A percentile compares a stretch with the other conserved stretches of the same genome.
Evolutionary conservation across 495 filamentous ascomycete genomes (phyloP).

Genomic region (Neurospora hispaniola): DNA sequence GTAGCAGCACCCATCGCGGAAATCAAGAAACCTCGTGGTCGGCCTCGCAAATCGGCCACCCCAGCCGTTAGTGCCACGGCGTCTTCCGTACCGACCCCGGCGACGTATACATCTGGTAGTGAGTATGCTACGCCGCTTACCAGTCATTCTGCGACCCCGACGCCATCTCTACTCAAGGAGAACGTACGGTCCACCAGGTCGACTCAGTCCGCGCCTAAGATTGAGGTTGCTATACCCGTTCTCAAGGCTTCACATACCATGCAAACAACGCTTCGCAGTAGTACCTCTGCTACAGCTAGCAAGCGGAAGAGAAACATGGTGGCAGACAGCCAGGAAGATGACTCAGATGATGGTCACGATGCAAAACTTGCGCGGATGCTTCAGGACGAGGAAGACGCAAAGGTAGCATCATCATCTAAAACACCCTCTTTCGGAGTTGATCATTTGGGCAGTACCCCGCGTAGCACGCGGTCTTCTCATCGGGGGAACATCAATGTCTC

Average conservation of each 20-base stretch:
- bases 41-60: conserved; percentile 4
- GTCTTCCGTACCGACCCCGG: conserved; percentile 29
- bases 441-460: background rate
- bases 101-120: conserved; percentile 35
- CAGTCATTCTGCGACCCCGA: conserved; percentile 54
- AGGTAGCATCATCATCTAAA: background rate
- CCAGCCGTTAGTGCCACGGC: conserved; percentile 5
- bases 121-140: conserved; percentile 70
- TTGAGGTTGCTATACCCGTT: conserved; percentile 20
- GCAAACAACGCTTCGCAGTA: conserved; percentile 12
- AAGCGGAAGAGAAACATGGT: conserved; percentile 21
- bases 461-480: background rate
- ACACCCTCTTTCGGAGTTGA: background rate
- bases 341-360: conserved; percentile 34
- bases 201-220: conserved; percentile 3
- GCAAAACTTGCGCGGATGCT: conserved; percentile 46
- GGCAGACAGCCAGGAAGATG: conserved; percentile 27
- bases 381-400: conserved; percentile 51
- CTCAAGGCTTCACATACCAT: background rate
- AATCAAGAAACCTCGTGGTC: conserved; percentile 5
- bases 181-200: conserved; percentile 3
- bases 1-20: conserved; percentile 1
- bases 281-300: conserved; percentile 17
- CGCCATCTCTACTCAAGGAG: conserved; percentile 14
- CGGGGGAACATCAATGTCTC: background rate